A percentile compares a stretch with the other conserved stretches of the same genome.
phyloP scores from a whole-genome alignment of 306 rosid genomes.

The Myrica gale region DNA sequence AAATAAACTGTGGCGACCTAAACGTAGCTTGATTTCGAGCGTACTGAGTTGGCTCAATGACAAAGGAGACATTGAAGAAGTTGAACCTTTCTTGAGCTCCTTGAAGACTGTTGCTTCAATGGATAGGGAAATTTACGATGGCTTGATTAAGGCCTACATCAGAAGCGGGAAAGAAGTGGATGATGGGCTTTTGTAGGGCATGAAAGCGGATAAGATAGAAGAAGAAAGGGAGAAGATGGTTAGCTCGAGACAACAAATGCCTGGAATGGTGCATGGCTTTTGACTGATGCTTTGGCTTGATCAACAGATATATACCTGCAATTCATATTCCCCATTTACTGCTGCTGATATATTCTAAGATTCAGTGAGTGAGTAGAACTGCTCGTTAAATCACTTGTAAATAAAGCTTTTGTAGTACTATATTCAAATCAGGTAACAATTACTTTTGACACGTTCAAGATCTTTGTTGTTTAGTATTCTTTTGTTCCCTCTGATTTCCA shows the following conservation, averaged over 20 bases:
- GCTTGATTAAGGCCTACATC: slow-evolving; percentile 41
- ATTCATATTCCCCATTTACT: background rate
- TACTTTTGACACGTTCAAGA: background rate
- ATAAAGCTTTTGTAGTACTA: background rate
- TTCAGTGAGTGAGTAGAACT: background rate
- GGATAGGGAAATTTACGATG: slow-evolving; percentile 48
- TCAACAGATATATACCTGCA: background rate
- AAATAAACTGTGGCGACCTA: slow-evolving; percentile 68
- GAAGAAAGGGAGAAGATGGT: slow-evolving; percentile 39
- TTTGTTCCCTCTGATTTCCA: background rate
- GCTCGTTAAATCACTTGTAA: background rate
- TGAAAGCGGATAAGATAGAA: slow-evolving; percentile 44
- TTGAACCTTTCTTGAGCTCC: slow-evolving; percentile 51
- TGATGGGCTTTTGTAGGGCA: slow-evolving; percentile 39
- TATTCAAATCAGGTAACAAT: background rate
- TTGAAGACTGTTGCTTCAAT: slow-evolving; percentile 48
- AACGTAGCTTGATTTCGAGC: slow-evolving; percentile 37
- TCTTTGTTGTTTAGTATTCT: background rate
- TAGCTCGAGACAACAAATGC: slow-evolving; percentile 21
- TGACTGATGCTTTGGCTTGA: background rate
- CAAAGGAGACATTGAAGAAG: slow-evolving; percentile 40
- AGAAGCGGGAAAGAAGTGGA: slow-evolving; percentile 45
- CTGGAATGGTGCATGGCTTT: background rate
- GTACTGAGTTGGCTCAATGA: slow-evolving; percentile 48
- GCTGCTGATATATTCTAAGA: background rate